A percentile compares a stretch with the other conserved stretches of the same genome.
Conservation (phyloP, 441 rosid genomes). For the Raphanus hybrid region DNA sequence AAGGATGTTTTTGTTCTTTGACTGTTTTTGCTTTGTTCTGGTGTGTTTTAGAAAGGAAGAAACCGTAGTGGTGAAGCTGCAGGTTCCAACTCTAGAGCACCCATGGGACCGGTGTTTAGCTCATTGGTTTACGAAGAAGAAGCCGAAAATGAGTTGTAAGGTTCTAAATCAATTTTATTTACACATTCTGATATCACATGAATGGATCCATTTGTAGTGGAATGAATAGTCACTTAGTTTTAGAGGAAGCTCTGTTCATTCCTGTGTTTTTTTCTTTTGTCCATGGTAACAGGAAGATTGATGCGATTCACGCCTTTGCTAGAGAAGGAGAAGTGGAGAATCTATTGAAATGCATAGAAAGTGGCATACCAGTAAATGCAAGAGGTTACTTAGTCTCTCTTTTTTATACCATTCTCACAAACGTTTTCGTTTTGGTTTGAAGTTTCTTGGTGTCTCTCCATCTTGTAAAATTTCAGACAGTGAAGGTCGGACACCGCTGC, state of each 20-base stretch:
- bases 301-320: conserved; percentile 85
- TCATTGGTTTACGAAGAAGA: conserved; percentile 73
- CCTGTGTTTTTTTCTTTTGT: background rate
- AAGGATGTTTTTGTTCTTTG: conserved; percentile 9
- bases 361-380: conserved; percentile 64
- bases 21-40: conserved; percentile 14
- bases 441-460: background rate
- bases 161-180: conserved; percentile 37
- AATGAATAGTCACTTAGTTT: background rate
- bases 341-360: conserved; percentile 66
- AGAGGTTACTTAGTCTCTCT: conserved; percentile 52
- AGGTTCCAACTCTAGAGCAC: conserved; percentile 41
- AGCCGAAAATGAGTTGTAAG: conserved; percentile 80
- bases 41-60: conserved; percentile 49
- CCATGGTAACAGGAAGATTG: conserved; percentile 61
- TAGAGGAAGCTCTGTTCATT: background rate
- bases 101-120: conserved; percentile 95
- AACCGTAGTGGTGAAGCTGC: conserved; percentile 48
- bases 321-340: conserved; percentile 81
- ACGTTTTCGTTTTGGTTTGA: conserved; percentile 7
- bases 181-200: background rate
- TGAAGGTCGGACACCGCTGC: conserved; percentile 85
- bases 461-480: conserved; percentile 59
- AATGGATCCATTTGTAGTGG: background rate
- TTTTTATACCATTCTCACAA: background rate